Evolutionary conservation across 1,139 yeast species (phyloP).

Genomic region (Blastobotrys buckinghamii): DNA sequence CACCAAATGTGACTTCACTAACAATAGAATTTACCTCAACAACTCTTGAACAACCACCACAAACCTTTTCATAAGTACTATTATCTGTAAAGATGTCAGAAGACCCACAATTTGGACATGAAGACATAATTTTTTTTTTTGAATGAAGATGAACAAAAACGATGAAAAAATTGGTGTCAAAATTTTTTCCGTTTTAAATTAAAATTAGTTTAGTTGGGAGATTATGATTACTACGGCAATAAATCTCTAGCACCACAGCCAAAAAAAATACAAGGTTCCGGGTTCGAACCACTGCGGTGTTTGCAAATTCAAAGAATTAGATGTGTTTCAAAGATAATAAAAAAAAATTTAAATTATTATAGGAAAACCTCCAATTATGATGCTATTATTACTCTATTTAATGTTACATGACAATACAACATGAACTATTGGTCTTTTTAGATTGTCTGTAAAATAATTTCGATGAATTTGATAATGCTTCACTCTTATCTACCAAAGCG

Average conservation of each 20-base stretch:
- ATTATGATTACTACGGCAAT: too few species aligned
- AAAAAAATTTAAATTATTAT: too few species aligned
- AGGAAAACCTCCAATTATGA: too few species aligned
- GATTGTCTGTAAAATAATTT: constrained; percentile 97
- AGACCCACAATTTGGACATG: constrained; percentile 11
- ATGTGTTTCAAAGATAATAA: too few species aligned
- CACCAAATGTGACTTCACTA: constrained; percentile 92
- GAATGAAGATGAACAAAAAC: not conserved
- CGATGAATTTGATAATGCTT: constrained; percentile 81
- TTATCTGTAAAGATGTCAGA: constrained; percentile 7
- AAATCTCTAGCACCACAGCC: too few species aligned
- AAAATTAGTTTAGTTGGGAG: too few species aligned
- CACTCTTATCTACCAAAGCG: constrained; percentile 89
- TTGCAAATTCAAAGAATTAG: too few species aligned
- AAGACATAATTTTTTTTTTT: not conserved
- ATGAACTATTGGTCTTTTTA: constrained; percentile 90
- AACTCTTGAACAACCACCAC: constrained; percentile 79
- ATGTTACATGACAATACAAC: not conserved
- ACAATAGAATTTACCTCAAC: constrained; percentile 91
- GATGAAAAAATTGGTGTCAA: not conserved
- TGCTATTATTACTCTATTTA: too few species aligned
- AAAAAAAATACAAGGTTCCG: too few species aligned
- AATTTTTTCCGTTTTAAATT: not conserved
- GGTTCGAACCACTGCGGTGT: too few species aligned
- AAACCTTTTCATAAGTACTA: constrained; percentile 50